These are phyloP conservation scores for Eremochloa ophiuroides DNA, from an alignment of 176 grass and related monocot genomes.

Conservation along the genomic window DNA sequence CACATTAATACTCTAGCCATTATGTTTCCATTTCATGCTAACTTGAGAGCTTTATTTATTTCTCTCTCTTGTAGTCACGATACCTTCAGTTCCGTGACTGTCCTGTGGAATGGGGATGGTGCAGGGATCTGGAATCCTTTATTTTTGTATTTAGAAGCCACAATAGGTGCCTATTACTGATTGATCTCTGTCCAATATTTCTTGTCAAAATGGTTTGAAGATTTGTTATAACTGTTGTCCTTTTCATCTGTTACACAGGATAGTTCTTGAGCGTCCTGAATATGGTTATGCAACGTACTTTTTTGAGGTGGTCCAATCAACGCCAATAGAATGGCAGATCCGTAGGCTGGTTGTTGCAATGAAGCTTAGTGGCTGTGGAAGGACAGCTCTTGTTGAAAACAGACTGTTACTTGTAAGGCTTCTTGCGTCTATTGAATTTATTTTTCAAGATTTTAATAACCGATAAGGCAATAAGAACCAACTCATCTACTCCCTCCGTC, in stretches of 20 bases:
- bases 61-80: conserved; percentile 50
- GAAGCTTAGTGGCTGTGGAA: conserved; percentile 80
- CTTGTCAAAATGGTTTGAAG: background rate
- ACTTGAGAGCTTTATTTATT: conserved; percentile 26
- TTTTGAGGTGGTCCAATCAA: conserved; percentile 72
- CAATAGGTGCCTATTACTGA: conserved; percentile 57
- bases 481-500: background rate
- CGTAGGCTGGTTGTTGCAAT: conserved; percentile 71
- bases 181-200: background rate
- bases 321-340: conserved; percentile 79
- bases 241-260: conserved; percentile 43
- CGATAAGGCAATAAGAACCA: no score
- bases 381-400: conserved; percentile 80
- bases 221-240: background rate
- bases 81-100: conserved; percentile 72
- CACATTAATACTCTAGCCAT: background rate
- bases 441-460: background rate
- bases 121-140: conserved; percentile 90
- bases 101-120: conserved; percentile 98
- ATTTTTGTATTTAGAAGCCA: conserved; percentile 84
- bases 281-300: conserved; percentile 96
- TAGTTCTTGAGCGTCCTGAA: conserved; percentile 94
- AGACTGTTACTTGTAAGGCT: conserved; percentile 63
- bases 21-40: conserved; percentile 4
- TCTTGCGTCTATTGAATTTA: background rate